Base-by-base conservation (phyloP, 495 filamentous ascomycete species). In the Immersiella caudata region DNA sequence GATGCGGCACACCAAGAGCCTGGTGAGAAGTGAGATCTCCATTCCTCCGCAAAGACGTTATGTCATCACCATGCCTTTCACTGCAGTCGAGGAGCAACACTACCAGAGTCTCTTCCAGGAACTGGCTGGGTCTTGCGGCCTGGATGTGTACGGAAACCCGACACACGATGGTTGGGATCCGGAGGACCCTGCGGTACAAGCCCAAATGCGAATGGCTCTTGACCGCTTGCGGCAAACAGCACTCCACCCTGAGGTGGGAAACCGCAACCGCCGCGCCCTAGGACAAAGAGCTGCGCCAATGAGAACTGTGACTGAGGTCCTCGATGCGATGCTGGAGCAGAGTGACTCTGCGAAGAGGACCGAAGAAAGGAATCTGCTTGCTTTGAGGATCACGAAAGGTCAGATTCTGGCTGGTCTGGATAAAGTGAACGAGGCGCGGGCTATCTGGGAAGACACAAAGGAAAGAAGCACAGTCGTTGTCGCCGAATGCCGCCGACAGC, bases 11-110 rank as follows among this genome's bases (percentile, higher is more conserved):
- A 94, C 89, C 20, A 99, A 99, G 77, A 84, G 88, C 60, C 81
- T 86, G 27, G 86, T 97, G 26, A 85, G 92, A 51, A 82, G 87
- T 36, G 93, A 99, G 65, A 78, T 92, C 14, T 74, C 73, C 2
- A 79, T 93, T 1, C 94, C 94, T 14, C 83, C 86, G 1, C 94
- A 98, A 73, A 91, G 89, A 67, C 87, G 95, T 1, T 86, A 94
- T 66, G 88, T 97, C 18, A 91, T 99, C 61, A 95, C 91, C 0
- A 87, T 94, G 62, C 93, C 94, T 0, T 97, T 97, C 72, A 92
- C 88, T 1, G 84, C 90, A 1, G 84, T 97, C 20, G 95, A 99
- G 73, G 90, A 97, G 70, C 91, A 97, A 72, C 86, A 93, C 64
- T 99, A 99, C 72, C 79, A 81, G 20, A 83, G 86, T 46, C 73